Conservation (phyloP, 805 yeast species). For the Candida insectorum region DNA sequence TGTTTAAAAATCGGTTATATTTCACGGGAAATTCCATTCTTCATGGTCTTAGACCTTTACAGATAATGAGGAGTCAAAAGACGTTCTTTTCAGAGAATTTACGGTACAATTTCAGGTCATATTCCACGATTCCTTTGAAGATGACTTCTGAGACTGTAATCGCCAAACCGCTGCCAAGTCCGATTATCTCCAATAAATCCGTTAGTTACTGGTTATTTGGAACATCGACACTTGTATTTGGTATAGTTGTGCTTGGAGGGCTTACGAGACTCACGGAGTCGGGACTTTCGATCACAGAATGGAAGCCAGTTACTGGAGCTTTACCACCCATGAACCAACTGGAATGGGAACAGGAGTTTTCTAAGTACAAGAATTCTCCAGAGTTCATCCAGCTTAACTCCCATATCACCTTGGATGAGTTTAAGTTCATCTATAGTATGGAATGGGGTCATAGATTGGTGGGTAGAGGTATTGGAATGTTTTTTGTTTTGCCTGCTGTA, state of each 20-base stretch:
- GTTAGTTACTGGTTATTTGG: slow-evolving; percentile 90
- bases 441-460: slow-evolving; percentile 96
- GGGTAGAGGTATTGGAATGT: slow-evolving; percentile 87
- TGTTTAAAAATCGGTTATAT: slow-evolving; percentile 55
- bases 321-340: slow-evolving; percentile 78
- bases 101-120: slow-evolving; percentile 3
- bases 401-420: slow-evolving; percentile 85
- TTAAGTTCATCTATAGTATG: slow-evolving; percentile 92
- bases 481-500: slow-evolving; percentile 79
- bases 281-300: slow-evolving; percentile 93
- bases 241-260: slow-evolving; percentile 95
- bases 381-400: slow-evolving; percentile 89
- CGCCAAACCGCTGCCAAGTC: slow-evolving; percentile 3
- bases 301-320: slow-evolving; percentile 97
- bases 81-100: slow-evolving; percentile 7
- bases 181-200: slow-evolving; percentile 16
- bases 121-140: slow-evolving; percentile 5
- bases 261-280: slow-evolving; percentile 93
- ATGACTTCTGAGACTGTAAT: background rate
- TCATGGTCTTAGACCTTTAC: slow-evolving; percentile 17
- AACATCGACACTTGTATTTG: slow-evolving; percentile 85
- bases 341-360: slow-evolving; percentile 86
- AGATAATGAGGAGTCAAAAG: slow-evolving; percentile 8
- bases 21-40: slow-evolving; percentile 54
- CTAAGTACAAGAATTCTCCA: slow-evolving; percentile 79